Evolutionary conservation across 2,329 filamentous ascomycete genomes (phyloP).

Genomic region (Septoria linicola): DNA sequence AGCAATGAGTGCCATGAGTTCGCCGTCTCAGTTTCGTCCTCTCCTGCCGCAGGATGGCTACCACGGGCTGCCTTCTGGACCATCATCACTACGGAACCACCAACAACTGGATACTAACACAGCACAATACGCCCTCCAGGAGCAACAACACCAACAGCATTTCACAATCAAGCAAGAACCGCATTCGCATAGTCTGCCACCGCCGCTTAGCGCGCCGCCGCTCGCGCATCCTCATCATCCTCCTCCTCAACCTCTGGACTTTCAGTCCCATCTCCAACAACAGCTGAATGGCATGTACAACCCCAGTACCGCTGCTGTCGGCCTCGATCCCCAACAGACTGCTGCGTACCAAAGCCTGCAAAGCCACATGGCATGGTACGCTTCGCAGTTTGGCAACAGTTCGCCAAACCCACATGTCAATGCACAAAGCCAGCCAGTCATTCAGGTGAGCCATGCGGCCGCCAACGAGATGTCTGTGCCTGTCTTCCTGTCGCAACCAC

Average conservation of each 20-base stretch:
- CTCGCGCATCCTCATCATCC: constrained; percentile 30
- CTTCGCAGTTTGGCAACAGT: constrained; percentile 28
- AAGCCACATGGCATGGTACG: constrained; percentile 35
- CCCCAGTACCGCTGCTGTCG: constrained; percentile 22
- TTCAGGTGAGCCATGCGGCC: constrained; percentile 26
- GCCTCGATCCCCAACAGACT: constrained; percentile 26
- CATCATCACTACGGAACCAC: constrained; percentile 43
- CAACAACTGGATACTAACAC: constrained; percentile 48
- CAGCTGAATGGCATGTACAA: constrained; percentile 46
- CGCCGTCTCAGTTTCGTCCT: constrained; percentile 48
- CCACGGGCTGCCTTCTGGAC: constrained; percentile 32
- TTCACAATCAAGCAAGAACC: constrained; percentile 66
- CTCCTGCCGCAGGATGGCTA: constrained; percentile 50
- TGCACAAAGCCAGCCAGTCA: constrained; percentile 21
- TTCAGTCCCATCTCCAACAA: constrained; percentile 52
- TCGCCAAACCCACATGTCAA: constrained; percentile 23
- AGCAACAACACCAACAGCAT: constrained; percentile 56
- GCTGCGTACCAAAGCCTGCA: constrained; percentile 33
- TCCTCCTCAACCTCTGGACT: constrained; percentile 36
- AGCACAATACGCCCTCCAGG: constrained; percentile 21
- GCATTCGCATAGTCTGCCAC: constrained; percentile 82
- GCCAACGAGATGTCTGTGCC: constrained; percentile 25
- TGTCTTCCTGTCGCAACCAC: constrained; percentile 29
- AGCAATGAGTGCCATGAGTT: constrained; percentile 36
- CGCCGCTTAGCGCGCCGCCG: constrained; percentile 51